phyloP scores from a whole-genome alignment of 768 basidiomycete species.

The Tephrocybe sp. region DNA sequence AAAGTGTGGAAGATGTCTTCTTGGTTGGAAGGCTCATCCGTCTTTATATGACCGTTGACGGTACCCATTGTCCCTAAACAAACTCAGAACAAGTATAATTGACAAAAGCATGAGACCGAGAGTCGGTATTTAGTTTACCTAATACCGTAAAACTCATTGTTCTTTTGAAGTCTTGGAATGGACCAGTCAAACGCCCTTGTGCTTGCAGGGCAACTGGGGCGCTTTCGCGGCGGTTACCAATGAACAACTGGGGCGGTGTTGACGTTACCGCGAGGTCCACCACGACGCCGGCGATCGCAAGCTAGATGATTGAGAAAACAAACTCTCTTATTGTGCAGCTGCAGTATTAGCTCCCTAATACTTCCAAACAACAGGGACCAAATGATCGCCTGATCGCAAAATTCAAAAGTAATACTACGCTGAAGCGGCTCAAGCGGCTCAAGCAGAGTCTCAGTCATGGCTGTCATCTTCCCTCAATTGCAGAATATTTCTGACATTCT shows the following conservation, averaged over 20 bases:
- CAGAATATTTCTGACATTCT: constrained; percentile 51
- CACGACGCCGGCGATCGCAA: too few species aligned
- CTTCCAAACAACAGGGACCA: constrained; percentile 10
- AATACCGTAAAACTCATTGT: constrained; percentile 9
- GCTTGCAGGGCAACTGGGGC: constrained; percentile 4
- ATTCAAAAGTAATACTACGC: too few species aligned
- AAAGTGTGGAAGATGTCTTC: constrained; percentile 15
- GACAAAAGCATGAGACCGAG: not conserved
- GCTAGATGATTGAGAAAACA: too few species aligned
- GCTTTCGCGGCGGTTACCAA: not conserved
- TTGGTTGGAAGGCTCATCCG: not conserved
- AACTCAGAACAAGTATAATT: constrained; percentile 1
- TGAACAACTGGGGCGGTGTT: too few species aligned
- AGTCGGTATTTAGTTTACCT: too few species aligned
- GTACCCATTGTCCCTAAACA: constrained; percentile 9
- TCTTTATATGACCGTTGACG: constrained; percentile 4
- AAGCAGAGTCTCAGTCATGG: not conserved
- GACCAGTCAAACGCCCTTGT: not conserved
- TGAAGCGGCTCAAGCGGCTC: not conserved
- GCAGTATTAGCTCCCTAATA: too few species aligned
- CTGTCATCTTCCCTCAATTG: constrained; percentile 33
- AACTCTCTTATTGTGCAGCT: too few species aligned
- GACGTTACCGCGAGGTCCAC: too few species aligned
- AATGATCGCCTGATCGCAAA: constrained; percentile 1
- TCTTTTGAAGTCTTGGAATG: constrained; percentile 9